Conservation (phyloP, 2,329 filamentous ascomycete genomes). For the Fonsecaea erecta region DNA sequence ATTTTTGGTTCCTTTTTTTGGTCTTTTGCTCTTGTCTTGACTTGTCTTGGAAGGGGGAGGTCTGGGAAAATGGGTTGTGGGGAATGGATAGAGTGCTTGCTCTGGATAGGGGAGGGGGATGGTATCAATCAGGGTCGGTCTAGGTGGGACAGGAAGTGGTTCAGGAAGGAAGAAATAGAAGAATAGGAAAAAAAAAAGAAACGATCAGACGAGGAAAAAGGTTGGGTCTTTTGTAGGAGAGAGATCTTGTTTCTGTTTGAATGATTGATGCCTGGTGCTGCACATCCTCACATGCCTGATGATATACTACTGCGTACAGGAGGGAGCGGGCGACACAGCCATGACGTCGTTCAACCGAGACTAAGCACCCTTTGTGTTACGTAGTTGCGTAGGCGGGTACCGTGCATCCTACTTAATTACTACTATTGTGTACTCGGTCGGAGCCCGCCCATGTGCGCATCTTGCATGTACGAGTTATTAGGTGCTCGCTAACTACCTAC, state of each 20-base stretch:
- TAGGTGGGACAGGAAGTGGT: background rate
- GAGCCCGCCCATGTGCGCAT: background rate
- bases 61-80: background rate
- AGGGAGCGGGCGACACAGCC: background rate
- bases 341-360: slow-evolving; percentile 12
- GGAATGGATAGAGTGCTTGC: no score
- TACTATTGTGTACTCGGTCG: no score
- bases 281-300: background rate
- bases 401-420: no score
- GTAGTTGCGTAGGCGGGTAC: no score
- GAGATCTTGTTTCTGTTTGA: slow-evolving; percentile 5
- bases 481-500: no score
- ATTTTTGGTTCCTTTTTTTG: slow-evolving; percentile 39
- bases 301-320: background rate
- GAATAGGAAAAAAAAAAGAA: background rate
- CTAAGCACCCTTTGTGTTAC: no score
- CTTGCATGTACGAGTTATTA: no score
- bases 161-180: background rate
- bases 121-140: no score
- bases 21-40: background rate
- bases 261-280: slow-evolving; percentile 15
- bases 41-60: background rate
- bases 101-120: background rate
- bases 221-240: background rate
- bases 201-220: no score